Percentiles rank a stretch among this genome's conserved stretches.
Conservation (phyloP, 2,329 filamentous ascomycete species). For the Onygenales sp. region DNA sequence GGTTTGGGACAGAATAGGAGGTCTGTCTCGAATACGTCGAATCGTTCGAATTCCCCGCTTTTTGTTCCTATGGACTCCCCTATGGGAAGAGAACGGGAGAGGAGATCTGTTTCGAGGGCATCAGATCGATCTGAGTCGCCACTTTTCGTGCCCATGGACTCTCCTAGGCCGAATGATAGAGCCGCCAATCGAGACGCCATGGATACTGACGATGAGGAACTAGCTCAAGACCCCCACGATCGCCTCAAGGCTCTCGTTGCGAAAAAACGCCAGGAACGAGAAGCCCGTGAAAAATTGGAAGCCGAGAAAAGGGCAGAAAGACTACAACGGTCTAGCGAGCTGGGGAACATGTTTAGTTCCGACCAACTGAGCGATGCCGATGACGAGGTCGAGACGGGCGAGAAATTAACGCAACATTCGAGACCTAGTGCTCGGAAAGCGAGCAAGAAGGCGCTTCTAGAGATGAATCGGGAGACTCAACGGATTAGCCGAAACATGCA, state of each 20-base stretch:
- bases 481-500: constrained; percentile 84
- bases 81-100: neutral
- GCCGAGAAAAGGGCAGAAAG: constrained; percentile 28
- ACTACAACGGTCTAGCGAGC: constrained; percentile 18
- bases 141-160: constrained; percentile 31
- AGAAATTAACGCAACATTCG: constrained; percentile 57
- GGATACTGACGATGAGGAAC: constrained; percentile 10
- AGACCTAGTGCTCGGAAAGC: constrained; percentile 67
- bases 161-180: neutral
- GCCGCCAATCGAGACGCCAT: neutral
- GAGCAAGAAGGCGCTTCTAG: constrained; percentile 87
- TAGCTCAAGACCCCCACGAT: constrained; percentile 36
- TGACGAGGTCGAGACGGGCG: constrained; percentile 49
- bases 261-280: constrained; percentile 61
- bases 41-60: neutral
- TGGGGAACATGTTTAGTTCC: constrained; percentile 20
- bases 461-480: constrained; percentile 93
- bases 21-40: neutral
- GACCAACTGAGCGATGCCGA: constrained; percentile 22
- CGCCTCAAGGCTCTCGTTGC: constrained; percentile 64
- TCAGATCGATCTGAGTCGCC: constrained; percentile 26
- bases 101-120: too few relatives aligned
- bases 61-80: neutral
- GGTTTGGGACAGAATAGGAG: neutral
- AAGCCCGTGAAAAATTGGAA: constrained; percentile 53